Evolutionary conservation across 164 flowering plant genomes (phyloP).

Genomic region (Magnolia kwangsiensis): DNA sequence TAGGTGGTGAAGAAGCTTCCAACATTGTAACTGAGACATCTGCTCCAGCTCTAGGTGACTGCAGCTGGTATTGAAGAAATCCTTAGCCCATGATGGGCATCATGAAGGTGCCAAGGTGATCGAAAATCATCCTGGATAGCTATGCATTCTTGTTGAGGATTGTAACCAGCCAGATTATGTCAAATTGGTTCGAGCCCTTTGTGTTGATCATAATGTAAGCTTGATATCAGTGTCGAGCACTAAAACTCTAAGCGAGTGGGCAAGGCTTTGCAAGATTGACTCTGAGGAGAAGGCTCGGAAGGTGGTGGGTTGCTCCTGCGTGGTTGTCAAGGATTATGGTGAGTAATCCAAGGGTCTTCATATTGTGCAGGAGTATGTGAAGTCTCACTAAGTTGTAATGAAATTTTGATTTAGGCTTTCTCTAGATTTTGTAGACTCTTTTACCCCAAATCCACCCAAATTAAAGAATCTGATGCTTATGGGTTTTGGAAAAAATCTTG

Average conservation of each 20-base stretch:
- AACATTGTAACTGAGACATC: conserved; percentile 28
- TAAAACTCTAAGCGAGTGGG: conserved; percentile 81
- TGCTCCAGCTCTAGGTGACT: conserved; percentile 46
- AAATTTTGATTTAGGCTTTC: no score
- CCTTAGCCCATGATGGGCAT: conserved; percentile 66
- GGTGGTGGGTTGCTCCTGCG: conserved; percentile 43
- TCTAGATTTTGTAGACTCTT: no score
- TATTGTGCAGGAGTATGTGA: conserved; percentile 18
- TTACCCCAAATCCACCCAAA: no score
- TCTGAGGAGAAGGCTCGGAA: conserved; percentile 82
- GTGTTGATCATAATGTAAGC: conserved; percentile 64
- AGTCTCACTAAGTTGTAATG: conserved; percentile 8
- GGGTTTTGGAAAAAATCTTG: no score
- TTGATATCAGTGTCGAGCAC: conserved; percentile 67
- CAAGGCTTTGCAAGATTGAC: conserved; percentile 76
- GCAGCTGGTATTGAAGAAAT: conserved; percentile 61
- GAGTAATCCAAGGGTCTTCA: conserved; percentile 19
- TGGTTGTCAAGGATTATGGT: conserved; percentile 15
- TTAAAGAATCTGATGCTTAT: no score
- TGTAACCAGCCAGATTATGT: conserved; percentile 71
- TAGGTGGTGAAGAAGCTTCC: conserved; percentile 25
- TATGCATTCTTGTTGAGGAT: conserved; percentile 73
- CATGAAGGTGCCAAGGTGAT: conserved; percentile 1
- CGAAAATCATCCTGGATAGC: conserved; percentile 77
- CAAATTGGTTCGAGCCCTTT: conserved; percentile 66